phyloP scores from a whole-genome alignment of 257 asterid genomes.

The Salvia hispanica region DNA sequence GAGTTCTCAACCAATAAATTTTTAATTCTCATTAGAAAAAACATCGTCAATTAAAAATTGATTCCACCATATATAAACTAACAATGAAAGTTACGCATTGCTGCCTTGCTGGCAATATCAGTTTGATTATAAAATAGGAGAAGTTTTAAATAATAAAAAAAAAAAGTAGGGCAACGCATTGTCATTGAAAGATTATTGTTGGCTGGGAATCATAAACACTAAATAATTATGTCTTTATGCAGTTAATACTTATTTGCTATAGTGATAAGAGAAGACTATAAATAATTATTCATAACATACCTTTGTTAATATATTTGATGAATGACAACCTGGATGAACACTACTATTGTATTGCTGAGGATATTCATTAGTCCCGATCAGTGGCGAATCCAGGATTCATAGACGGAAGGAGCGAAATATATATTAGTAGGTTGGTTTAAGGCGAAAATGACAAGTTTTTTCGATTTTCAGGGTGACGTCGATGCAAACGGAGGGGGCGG shows the following conservation, averaged over 20 bases:
- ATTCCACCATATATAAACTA: no score
- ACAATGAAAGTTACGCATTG: conserved; percentile 2
- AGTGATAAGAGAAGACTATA: background rate
- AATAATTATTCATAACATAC: background rate
- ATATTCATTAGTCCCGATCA: no score
- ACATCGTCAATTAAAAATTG: background rate
- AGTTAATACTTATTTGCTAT: background rate
- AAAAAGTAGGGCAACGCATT: background rate
- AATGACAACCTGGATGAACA: conserved; percentile 22
- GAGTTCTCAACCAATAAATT: background rate
- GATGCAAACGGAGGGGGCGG: no score
- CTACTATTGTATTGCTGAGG: background rate
- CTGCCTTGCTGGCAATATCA: conserved; percentile 7
- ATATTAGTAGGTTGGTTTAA: no score
- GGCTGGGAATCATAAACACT: conserved; percentile 8
- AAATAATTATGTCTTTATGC: conserved; percentile 15
- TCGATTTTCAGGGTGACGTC: no score
- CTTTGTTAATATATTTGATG: background rate
- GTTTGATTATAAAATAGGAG: background rate
- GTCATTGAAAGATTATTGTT: conserved; percentile 14
- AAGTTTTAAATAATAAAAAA: background rate
- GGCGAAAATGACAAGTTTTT: no score
- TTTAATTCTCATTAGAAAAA: background rate
- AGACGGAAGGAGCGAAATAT: no score
- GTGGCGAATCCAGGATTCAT: no score